Conservation (phyloP, 2,329 filamentous ascomycete species). For the Orbilia oligospora region DNA sequence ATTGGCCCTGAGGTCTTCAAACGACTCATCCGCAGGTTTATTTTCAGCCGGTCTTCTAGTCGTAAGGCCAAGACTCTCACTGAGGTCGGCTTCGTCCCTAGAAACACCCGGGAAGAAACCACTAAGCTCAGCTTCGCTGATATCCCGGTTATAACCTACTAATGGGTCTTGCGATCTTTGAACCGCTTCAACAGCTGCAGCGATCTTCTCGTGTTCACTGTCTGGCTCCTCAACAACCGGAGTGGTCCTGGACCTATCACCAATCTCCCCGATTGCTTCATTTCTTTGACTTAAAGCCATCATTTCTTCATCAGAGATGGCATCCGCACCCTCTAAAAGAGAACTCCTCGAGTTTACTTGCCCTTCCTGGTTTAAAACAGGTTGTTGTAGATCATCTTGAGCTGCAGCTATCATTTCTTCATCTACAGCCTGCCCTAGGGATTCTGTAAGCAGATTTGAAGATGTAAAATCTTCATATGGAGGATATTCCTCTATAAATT, state of each 20-base stretch:
- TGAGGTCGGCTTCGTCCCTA: not conserved
- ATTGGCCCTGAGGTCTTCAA: not conserved
- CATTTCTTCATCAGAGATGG: not conserved
- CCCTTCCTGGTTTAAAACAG: not conserved
- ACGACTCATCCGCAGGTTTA: not conserved
- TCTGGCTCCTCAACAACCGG: not conserved
- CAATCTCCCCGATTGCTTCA: not conserved
- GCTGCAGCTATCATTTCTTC: not conserved
- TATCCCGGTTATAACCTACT: not conserved
- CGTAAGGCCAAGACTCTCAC: not conserved
- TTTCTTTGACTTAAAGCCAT: not conserved
- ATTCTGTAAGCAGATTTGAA: slow-evolving; percentile 1
- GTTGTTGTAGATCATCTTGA: not conserved
- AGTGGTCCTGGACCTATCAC: not conserved
- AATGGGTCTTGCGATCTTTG: not conserved
- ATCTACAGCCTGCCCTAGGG: not conserved
- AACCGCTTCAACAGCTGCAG: not conserved
- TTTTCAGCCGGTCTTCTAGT: not conserved
- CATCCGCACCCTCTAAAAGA: not conserved
- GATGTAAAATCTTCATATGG: not conserved
- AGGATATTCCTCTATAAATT: slow-evolving; percentile 9
- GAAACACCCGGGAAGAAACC: not conserved
- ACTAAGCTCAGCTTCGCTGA: slow-evolving; percentile 8
- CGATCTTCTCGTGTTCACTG: not conserved
- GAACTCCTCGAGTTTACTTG: not conserved